Conservation (phyloP, 331 rosid species). For the Cydonia oblonga region DNA sequence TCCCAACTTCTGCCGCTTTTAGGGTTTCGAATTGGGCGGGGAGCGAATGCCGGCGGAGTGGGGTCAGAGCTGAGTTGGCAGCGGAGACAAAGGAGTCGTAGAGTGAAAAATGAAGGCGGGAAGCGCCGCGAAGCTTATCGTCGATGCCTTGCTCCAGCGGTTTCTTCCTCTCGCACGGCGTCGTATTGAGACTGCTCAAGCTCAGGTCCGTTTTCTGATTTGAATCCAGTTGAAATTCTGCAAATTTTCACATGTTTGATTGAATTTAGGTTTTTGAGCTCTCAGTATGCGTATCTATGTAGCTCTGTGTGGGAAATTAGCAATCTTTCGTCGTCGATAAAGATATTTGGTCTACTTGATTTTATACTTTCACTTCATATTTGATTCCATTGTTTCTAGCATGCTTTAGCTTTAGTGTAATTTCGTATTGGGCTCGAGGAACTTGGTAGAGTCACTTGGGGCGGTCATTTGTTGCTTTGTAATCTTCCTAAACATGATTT, state of each 20-base stretch:
- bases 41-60: background rate
- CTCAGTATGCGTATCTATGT: background rate
- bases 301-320: background rate
- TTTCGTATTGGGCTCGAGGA: background rate
- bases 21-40: background rate
- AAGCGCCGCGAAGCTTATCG: slow-evolving; percentile 93
- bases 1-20: background rate
- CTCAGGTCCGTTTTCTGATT: slow-evolving; percentile 39
- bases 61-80: background rate
- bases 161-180: slow-evolving; percentile 98
- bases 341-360: background rate
- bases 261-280: background rate
- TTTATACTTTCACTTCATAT: background rate
- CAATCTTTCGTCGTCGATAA: background rate
- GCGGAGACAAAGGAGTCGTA: background rate
- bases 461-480: background rate
- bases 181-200: slow-evolving; percentile 98
- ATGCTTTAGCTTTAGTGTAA: background rate
- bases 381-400: background rate
- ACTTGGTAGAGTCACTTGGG: background rate
- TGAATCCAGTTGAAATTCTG: background rate
- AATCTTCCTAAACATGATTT: background rate
- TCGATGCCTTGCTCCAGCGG: slow-evolving; percentile 94
- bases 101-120: slow-evolving; percentile 63
- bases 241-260: background rate